Evolutionary conservation across 768 basidiomycete genomes (phyloP).

Genomic region (Serendipita sp.): DNA sequence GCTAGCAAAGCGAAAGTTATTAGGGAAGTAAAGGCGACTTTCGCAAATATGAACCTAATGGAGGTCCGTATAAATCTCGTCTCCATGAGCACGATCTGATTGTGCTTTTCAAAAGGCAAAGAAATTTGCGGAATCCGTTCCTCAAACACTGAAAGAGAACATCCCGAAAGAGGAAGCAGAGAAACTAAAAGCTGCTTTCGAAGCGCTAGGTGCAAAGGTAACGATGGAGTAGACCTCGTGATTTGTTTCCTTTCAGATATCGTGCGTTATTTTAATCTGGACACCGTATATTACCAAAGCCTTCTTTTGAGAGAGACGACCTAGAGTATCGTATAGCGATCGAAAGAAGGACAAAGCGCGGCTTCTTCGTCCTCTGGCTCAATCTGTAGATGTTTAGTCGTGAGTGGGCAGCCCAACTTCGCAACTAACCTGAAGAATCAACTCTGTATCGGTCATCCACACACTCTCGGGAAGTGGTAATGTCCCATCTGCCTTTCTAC

Average conservation of each 20-base stretch:
- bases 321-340: background rate
- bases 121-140: constrained; percentile 94
- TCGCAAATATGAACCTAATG: constrained; percentile 91
- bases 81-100: background rate
- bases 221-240: constrained; percentile 48
- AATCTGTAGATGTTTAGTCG: background rate
- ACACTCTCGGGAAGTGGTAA: background rate
- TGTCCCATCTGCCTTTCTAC: background rate
- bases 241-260: background rate
- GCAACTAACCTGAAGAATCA: background rate
- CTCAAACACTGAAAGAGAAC: constrained; percentile 87
- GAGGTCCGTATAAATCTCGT: constrained; percentile 47
- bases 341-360: background rate
- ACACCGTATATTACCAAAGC: background rate
- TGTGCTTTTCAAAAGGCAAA: constrained; percentile 51
- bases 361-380: background rate
- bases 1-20: constrained; percentile 91
- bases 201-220: constrained; percentile 75
- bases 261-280: background rate
- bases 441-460: constrained; percentile 2
- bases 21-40: constrained; percentile 88
- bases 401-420: background rate
- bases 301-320: background rate
- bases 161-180: constrained; percentile 94
- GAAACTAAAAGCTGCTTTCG: constrained; percentile 83